Percentiles rank a stretch among this genome's conserved stretches.
These are phyloP conservation scores for Penicillium roqueforti DNA, from an alignment of 495 filamentous ascomycete genomes.

Conservation along the genomic window DNA sequence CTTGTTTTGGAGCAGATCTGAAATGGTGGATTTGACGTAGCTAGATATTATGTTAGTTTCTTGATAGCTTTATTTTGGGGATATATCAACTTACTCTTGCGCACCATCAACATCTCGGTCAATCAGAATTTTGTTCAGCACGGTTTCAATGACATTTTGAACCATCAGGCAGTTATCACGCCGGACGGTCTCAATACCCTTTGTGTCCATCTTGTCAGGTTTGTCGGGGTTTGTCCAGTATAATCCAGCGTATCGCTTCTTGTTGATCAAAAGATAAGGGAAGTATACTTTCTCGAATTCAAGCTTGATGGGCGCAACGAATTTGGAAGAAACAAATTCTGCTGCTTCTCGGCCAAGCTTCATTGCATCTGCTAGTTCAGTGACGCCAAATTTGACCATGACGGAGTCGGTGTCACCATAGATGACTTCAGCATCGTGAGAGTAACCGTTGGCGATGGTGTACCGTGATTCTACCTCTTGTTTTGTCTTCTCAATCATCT, in stretches of 20 bases:
- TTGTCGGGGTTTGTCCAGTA: slow-evolving; percentile 96
- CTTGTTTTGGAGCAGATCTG: slow-evolving; percentile 94
- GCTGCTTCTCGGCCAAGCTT: slow-evolving; percentile 90
- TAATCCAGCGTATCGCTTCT: slow-evolving; percentile 96
- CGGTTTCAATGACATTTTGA: slow-evolving; percentile 96
- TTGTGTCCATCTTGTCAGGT: slow-evolving; percentile 99
- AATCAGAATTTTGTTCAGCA: slow-evolving; percentile 91
- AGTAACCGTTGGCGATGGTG: slow-evolving; percentile 89
- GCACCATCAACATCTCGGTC: slow-evolving; percentile 84
- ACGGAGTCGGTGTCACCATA: slow-evolving; percentile 99
- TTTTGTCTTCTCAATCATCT: slow-evolving; percentile 98
- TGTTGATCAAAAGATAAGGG: slow-evolving; percentile 98
- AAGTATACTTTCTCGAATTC: slow-evolving; percentile 99
- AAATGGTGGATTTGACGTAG: slow-evolving; percentile 94
- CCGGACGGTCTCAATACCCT: slow-evolving; percentile 97
- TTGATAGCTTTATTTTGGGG: background rate
- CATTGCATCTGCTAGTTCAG: slow-evolving; percentile 81
- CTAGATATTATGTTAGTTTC: slow-evolving; percentile 43
- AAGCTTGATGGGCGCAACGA: slow-evolving; percentile 93
- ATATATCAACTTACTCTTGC: slow-evolving; percentile 67
- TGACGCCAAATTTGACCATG: slow-evolving; percentile 97
- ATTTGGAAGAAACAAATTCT: slow-evolving; percentile 80
- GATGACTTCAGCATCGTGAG: slow-evolving; percentile 90
- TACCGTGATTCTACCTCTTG: slow-evolving; percentile 85
- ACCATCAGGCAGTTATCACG: slow-evolving; percentile 95